A percentile compares a stretch with the other conserved stretches of the same genome.
Conservation (phyloP, 2,329 filamentous ascomycete species). For the Aspergillus brunneoviolaceus region DNA sequence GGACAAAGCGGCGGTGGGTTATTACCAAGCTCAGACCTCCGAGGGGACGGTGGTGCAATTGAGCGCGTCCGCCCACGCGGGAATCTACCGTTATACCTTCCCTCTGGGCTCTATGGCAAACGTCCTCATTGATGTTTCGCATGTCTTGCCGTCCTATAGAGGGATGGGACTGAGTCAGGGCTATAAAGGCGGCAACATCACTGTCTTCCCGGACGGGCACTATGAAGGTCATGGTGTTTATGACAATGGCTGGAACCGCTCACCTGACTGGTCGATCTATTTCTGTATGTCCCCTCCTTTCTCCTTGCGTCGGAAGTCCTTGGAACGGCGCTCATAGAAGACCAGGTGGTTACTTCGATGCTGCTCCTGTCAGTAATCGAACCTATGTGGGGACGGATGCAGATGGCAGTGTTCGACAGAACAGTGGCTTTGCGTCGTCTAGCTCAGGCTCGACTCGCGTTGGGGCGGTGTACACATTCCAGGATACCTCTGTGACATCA, state of each 20-base stretch:
- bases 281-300: constrained; percentile 25
- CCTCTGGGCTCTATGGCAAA: constrained; percentile 43
- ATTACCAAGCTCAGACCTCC: constrained; percentile 58
- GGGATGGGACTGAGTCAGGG: constrained; percentile 61
- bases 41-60: constrained; percentile 60
- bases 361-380: constrained; percentile 30
- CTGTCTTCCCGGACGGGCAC: constrained; percentile 50
- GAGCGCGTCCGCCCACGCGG: constrained; percentile 52
- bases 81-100: constrained; percentile 61
- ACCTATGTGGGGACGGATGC: constrained; percentile 29
- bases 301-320: not conserved
- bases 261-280: constrained; percentile 51
- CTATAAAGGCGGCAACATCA: constrained; percentile 61
- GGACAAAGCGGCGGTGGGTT: constrained; percentile 59
- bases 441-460: constrained; percentile 48
- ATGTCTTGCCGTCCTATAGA: constrained; percentile 63
- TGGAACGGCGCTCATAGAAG: not conserved
- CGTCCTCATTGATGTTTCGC: constrained; percentile 64
- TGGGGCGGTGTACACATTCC: constrained; percentile 55
- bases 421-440: constrained; percentile 33
- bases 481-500: constrained; percentile 50
- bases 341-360: constrained; percentile 61
- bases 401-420: constrained; percentile 29
- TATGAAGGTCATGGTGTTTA: constrained; percentile 64
- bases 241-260: constrained; percentile 66